These are phyloP conservation scores for Chrysopogon serrulatus DNA, from an alignment of 176 grass and related monocot genomes.

Conservation along the genomic window DNA sequence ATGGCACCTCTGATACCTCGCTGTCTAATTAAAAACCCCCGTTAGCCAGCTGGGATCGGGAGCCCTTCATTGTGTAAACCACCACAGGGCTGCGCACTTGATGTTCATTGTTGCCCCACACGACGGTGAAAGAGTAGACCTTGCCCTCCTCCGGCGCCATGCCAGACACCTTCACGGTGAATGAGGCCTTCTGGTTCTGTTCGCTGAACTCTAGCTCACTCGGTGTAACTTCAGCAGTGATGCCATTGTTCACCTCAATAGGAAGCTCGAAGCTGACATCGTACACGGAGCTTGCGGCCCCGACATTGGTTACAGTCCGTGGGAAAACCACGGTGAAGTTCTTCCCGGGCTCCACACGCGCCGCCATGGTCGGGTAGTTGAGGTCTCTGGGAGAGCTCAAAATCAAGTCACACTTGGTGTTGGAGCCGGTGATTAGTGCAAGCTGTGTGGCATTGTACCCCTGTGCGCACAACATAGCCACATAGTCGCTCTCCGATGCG, in stretches of 20 bases:
- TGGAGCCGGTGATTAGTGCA: constrained; percentile 3
- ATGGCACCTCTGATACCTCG: too few species aligned
- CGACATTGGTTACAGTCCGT: constrained; percentile 42
- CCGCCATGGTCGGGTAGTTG: constrained; percentile 49
- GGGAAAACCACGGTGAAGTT: constrained; percentile 9
- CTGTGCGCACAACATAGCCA: constrained; percentile 27
- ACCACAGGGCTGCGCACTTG: not conserved
- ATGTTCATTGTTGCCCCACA: constrained; percentile 3
- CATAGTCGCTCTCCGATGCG: constrained; percentile 13
- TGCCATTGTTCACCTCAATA: not conserved
- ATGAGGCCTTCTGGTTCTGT: not conserved
- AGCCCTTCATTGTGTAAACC: not conserved
- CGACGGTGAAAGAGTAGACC: not conserved
- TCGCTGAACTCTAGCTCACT: not conserved
- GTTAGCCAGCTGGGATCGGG: too few species aligned
- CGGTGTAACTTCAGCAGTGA: not conserved
- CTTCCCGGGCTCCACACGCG: not conserved
- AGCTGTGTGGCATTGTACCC: constrained; percentile 36
- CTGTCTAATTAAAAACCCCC: too few species aligned
- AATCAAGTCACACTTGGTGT: too few species aligned
- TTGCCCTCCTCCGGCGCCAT: not conserved
- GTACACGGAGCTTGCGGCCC: not conserved
- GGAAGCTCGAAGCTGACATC: not conserved
- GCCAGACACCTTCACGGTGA: constrained; percentile 11
- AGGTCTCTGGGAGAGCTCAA: not conserved